A percentile compares a stretch with the other conserved stretches of the same genome.
phyloP scores from a whole-genome alignment of 2,329 filamentous ascomycete genomes.

The Alternaria tenuissima region DNA sequence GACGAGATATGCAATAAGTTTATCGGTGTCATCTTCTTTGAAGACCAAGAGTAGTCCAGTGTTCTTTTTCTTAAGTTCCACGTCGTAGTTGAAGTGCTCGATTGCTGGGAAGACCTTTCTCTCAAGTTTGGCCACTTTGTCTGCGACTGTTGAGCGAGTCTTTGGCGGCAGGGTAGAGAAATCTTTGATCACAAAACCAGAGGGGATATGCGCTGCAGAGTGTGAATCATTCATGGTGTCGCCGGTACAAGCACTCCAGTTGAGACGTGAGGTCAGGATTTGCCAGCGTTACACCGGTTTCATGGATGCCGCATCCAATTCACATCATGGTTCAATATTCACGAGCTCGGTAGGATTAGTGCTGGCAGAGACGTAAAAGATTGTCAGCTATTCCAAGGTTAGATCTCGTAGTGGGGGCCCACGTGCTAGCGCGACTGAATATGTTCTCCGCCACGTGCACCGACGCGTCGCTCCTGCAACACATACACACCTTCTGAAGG shows the following conservation, averaged over 20 bases:
- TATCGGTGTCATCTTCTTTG: slow-evolving; percentile 21
- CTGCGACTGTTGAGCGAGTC: slow-evolving; percentile 26
- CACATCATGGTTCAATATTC: background rate
- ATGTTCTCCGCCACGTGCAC: slow-evolving; percentile 12
- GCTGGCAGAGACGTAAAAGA: background rate
- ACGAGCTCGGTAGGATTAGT: background rate
- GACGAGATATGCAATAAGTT: slow-evolving; percentile 55
- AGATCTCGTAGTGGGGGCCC: slow-evolving; percentile 6
- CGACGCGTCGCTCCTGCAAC: slow-evolving; percentile 12
- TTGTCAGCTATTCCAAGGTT: background rate
- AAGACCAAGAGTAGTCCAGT: slow-evolving; percentile 53
- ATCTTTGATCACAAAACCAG: slow-evolving; percentile 23
- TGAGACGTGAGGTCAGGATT: background rate
- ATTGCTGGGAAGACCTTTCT: slow-evolving; percentile 61
- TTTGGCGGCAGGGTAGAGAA: slow-evolving; percentile 29
- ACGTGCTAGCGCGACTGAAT: slow-evolving; percentile 31
- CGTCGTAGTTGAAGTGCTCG: slow-evolving; percentile 59
- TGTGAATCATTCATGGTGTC: slow-evolving; percentile 13
- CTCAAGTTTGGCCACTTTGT: slow-evolving; percentile 51
- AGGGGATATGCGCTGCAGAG: background rate
- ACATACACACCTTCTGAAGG: background rate
- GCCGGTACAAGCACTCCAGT: background rate
- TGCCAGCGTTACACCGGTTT: background rate
- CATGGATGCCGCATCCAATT: background rate
- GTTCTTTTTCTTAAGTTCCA: slow-evolving; percentile 60